A percentile compares a stretch with the other conserved stretches of the same genome.
Conservation (phyloP, 306 rosid species). For the Argentina anserina region DNA sequence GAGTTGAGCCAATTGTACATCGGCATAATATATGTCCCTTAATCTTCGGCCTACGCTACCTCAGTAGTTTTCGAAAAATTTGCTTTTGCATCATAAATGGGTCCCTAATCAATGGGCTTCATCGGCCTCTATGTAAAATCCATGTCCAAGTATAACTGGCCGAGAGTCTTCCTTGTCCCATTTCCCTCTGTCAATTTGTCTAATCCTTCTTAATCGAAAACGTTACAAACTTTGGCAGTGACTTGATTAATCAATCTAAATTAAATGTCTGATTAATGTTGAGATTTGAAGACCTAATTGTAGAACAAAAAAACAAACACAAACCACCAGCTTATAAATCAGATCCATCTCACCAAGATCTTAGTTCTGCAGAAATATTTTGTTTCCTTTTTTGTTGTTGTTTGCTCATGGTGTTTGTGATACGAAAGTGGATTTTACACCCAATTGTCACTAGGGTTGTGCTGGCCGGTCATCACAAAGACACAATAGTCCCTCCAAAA, state of each 20-base stretch:
- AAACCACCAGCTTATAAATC: not conserved
- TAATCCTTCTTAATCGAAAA: not conserved
- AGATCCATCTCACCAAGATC: constrained; percentile 18
- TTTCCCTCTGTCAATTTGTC: not conserved
- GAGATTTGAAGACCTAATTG: not conserved
- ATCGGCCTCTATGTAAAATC: constrained; percentile 19
- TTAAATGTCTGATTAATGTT: not conserved
- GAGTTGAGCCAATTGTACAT: constrained; percentile 14
- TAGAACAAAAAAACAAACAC: not conserved
- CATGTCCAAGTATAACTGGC: constrained; percentile 26
- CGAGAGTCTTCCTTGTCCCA: constrained; percentile 28
- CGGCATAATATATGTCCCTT: not conserved
- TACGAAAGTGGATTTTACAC: constrained; percentile 19
- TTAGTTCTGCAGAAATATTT: constrained; percentile 18
- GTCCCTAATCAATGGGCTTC: constrained; percentile 35
- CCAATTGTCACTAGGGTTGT: constrained; percentile 9
- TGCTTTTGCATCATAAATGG: constrained; percentile 29
- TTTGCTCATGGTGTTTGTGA: not conserved
- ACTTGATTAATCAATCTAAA: not conserved
- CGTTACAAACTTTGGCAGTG: not conserved
- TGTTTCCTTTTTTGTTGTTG: not conserved
- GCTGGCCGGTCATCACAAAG: constrained; percentile 20
- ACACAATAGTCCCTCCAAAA: constrained; percentile 17
- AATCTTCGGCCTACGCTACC: not conserved
- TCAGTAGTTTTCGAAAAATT: not conserved